Evolutionary conservation across 371 early-diverging fungal genomes (phyloP).

Genomic region (Lichtheimia ornata): DNA sequence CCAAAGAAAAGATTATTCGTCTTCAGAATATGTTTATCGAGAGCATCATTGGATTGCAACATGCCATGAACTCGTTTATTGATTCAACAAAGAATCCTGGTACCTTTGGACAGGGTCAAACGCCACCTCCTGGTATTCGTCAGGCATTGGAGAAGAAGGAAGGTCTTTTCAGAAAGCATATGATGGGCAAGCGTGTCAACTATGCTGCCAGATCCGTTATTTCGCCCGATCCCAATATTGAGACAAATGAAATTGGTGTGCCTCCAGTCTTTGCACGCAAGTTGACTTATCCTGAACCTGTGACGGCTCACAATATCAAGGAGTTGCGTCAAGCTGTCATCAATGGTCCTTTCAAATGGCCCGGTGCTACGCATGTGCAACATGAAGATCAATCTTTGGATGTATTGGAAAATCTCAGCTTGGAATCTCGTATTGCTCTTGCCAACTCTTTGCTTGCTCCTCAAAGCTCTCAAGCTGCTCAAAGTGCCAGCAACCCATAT

Average conservation of each 20-base stretch:
- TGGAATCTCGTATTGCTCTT: conserved; percentile 91
- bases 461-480: conserved; percentile 57
- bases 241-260: conserved; percentile 98
- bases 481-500: conserved; percentile 51
- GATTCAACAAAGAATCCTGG: conserved; percentile 86
- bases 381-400: conserved; percentile 93
- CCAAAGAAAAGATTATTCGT: conserved; percentile 42
- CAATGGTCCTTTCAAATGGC: conserved; percentile 98
- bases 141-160: conserved; percentile 99
- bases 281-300: conserved; percentile 98
- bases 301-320: conserved; percentile 94
- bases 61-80: conserved; percentile 88
- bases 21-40: conserved; percentile 61
- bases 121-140: conserved; percentile 86
- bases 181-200: conserved; percentile 99
- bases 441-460: conserved; percentile 96
- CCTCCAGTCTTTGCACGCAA: conserved; percentile 98
- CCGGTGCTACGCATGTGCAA: conserved; percentile 96
- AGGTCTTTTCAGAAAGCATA: conserved; percentile 99
- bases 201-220: conserved; percentile 99
- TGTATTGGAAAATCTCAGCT: conserved; percentile 72
- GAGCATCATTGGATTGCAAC: conserved; percentile 85
- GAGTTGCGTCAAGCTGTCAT: conserved; percentile 94
- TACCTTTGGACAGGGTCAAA: conserved; percentile 54
- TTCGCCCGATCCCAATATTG: conserved; percentile 99